Conservation (phyloP, 352 stramenopile genomes). For the Phytophthora nicotianae region DNA sequence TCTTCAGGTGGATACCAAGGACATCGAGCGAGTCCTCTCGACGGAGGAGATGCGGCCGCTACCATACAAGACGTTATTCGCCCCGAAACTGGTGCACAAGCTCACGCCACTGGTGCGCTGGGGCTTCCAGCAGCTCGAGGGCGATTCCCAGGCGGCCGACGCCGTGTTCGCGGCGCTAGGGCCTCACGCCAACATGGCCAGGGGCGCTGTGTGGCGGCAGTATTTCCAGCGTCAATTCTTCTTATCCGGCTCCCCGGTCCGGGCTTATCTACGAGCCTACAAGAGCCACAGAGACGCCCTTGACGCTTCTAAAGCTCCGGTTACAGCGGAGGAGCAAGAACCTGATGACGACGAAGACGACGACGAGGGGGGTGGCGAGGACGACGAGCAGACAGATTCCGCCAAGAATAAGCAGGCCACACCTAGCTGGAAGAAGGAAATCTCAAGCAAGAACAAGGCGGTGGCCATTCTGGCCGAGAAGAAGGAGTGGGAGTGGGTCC, state of each 20-base stretch:
- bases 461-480: constrained; percentile 17
- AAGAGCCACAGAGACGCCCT: constrained; percentile 25
- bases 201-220: constrained; percentile 48
- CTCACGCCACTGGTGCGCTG: constrained; percentile 47
- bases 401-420: constrained; percentile 3
- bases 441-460: constrained; percentile 19
- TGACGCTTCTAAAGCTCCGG: constrained; percentile 7
- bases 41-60: constrained; percentile 27
- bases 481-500: constrained; percentile 33
- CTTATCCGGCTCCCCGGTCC: constrained; percentile 48
- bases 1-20: constrained; percentile 30
- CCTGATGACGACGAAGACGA: constrained; percentile 18
- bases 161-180: constrained; percentile 47
- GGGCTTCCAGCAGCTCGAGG: constrained; percentile 37
- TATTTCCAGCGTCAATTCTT: constrained; percentile 76
- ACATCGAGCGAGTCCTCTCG: constrained; percentile 24
- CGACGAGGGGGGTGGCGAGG: constrained; percentile 17
- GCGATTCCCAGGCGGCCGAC: constrained; percentile 14
- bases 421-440: constrained; percentile 5
- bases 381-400: background rate
- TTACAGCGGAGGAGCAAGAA: constrained; percentile 2
- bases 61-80: constrained; percentile 38
- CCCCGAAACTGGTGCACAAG: constrained; percentile 29
- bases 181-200: constrained; percentile 59
- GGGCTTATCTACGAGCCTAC: constrained; percentile 43